Base-by-base conservation (phyloP, 1,284 basidiomycete species). In the Cutaneotrichosporon cavernicola region DNA sequence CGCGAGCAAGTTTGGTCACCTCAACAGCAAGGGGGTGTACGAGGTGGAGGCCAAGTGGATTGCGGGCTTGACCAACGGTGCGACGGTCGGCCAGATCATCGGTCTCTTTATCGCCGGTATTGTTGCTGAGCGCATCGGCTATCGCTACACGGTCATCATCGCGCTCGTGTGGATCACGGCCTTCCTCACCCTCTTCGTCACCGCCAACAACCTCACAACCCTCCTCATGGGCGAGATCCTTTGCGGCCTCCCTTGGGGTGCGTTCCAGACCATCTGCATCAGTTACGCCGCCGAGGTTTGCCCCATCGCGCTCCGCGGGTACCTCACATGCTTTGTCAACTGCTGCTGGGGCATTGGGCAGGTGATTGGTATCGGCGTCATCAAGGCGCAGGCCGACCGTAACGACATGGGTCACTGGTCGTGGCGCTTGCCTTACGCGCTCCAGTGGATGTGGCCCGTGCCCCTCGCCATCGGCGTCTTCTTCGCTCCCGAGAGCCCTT, bases 1-100 rank as follows among this genome's bases (percentile, higher is more conserved):
- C 70, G 76, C 77, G 65, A 34, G 69, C 46, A 74, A 75, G 59
- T 81, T 73, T 68, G 80, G 80, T 43, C 57, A 64, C 18, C 64
- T 74, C n/a, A 66, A 71, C 55, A 57, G 69, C 4, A 67, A 76
- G 46, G 77, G 77, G 38, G 71, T 72, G 14, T 84, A 81, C 65
- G 74, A 81, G 59, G 73, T 84, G 18, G 72, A 82, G 0, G 81
- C 83, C 0, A 66, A 75, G 26, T 84, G 83, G 83, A 82, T 84
- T 65, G 73, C 81, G 10, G 83, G 82, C 50, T 72, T 83, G 26
- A 73, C 72, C 16, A 81, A 81, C 67, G 80, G 76, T 56, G 76
- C 74, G 8, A 74, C 76, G 46, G 70, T 70, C 57, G 81, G 81
- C 34, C 71, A 79, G 64, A 81, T 83, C 66, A 73, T 82, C 40